Conservation (phyloP, 139 green algal genomes). For the Closterium sp. region DNA sequence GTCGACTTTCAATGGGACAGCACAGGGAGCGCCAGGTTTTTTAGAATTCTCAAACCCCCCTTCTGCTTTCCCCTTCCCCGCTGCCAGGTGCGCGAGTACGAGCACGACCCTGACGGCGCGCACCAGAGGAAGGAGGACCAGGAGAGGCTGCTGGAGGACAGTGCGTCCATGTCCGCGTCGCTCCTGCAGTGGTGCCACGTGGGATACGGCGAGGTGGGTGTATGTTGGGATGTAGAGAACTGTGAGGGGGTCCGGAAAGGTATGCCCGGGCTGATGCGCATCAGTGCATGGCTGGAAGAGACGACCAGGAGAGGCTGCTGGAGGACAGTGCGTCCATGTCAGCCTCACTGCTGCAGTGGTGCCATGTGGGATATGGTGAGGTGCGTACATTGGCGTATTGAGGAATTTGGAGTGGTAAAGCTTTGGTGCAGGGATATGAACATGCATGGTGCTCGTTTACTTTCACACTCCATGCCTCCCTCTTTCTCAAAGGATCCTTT, state of each 20-base stretch:
- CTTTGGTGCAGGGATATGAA: no score
- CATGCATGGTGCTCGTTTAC: no score
- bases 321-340: slow-evolving; percentile 68
- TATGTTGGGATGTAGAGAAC: no score
- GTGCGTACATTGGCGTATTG: background rate
- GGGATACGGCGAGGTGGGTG: slow-evolving; percentile 68
- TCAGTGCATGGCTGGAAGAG: no score
- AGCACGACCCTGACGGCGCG: slow-evolving; percentile 28
- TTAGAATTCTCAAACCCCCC: no score
- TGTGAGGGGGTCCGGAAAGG: background rate
- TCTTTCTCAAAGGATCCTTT: no score
- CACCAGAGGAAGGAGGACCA: slow-evolving; percentile 42
- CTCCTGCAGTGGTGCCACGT: slow-evolving; percentile 84
- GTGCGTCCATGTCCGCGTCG: slow-evolving; percentile 63
- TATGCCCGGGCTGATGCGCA: no score
- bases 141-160: slow-evolving; percentile 63
- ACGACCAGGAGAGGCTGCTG: slow-evolving; percentile 63
- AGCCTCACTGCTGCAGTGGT: slow-evolving; percentile 78
- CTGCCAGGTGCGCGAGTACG: slow-evolving; percentile 52
- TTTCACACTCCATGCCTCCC: no score
- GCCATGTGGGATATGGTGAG: slow-evolving; percentile 74
- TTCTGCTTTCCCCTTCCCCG: background rate
- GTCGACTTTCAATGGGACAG: no score
- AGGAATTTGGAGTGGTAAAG: background rate
- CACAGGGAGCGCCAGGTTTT: no score